Evolutionary conservation across 441 rosid genomes (phyloP), one percentile per base, ranked within the genome.

Genomic region (Capsella rubella): DNA sequence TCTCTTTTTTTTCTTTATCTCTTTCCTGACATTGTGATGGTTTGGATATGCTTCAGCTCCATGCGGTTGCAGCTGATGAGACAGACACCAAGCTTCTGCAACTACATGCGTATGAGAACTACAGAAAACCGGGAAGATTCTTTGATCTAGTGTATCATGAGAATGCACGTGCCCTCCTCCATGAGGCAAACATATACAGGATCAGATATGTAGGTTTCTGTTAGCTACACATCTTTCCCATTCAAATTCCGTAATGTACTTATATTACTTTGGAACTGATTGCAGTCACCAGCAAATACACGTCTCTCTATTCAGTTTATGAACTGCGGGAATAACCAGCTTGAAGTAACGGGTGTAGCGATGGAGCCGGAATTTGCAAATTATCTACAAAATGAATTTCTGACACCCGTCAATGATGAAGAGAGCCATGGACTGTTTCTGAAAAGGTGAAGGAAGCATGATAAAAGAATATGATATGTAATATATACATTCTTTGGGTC

Each of bases 171-270:
- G 88, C 92, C 69, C 88, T 92, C 69, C 96, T 95, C 55, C 91
- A 89, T 54, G 98, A 92, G 57, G 93, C 91, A 78, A 89, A 84
- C 72, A 89, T 92, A 81, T 95, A 90, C 82, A 93, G 92, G 40
- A 80, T 92, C 75, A 90, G 85, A 88, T 89, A 93, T 83, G 99
- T 95, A 86, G 28, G 99, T 83, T 21, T 79, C 31, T 52, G 64
- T 72, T 42, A 5, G 39, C 69, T 10, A 4, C 1, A 42, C 14
- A 53, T 46, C 60, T 72, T 21, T 39, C 4, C 72, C 51, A 8
- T 64, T 32, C 60, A 18, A 49, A 27, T 28, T 75, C 51, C 37
- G 6, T 71, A 31, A 37, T 34, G 34, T 67, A 43, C 53, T 65
- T 31, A 47, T 60, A 46, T 37, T 28, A 51, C 27, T 29, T 67